Percentiles rank a stretch among this genome's conserved stretches.
Evolutionary conservation across 164 flowering plant species (phyloP).

Genomic region (Tetrastigma voinierianum): DNA sequence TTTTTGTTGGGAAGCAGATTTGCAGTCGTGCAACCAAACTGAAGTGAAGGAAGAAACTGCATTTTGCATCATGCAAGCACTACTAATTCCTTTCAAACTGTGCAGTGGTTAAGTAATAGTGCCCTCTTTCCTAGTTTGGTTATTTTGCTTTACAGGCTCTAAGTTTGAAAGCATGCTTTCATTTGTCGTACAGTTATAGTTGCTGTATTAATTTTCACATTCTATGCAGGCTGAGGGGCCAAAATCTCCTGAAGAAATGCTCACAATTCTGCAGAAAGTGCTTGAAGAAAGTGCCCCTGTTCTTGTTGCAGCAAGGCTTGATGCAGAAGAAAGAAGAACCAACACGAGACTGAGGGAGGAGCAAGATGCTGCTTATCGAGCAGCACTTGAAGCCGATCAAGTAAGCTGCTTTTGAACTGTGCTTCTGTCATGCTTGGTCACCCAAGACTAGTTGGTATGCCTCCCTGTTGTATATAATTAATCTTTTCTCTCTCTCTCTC

Average conservation of each 20-base stretch:
- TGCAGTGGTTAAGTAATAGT: not conserved
- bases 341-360: constrained; percentile 86
- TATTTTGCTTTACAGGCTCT: not conserved
- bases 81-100: too few species aligned
- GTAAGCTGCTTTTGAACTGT: constrained; percentile 34
- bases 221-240: constrained; percentile 84
- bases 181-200: not conserved
- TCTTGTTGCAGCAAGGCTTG: constrained; percentile 84
- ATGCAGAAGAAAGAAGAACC: constrained; percentile 92
- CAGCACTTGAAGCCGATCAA: constrained; percentile 98
- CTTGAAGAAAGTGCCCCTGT: constrained; percentile 88
- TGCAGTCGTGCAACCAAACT: too few species aligned
- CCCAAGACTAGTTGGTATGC: not conserved
- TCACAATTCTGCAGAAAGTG: constrained; percentile 70
- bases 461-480: not conserved
- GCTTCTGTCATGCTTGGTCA: constrained; percentile 1
- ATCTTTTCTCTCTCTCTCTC: not conserved
- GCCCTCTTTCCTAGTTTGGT: not conserved
- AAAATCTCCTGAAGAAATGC: constrained; percentile 79
- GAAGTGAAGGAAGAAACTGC: too few species aligned
- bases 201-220: not conserved
- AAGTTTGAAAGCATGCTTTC: not conserved
- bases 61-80: too few species aligned
- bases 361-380: constrained; percentile 97
- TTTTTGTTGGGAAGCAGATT: too few species aligned